Conservation (phyloP, 176 grass and related monocot genomes). For the Avena sativa region DNA sequence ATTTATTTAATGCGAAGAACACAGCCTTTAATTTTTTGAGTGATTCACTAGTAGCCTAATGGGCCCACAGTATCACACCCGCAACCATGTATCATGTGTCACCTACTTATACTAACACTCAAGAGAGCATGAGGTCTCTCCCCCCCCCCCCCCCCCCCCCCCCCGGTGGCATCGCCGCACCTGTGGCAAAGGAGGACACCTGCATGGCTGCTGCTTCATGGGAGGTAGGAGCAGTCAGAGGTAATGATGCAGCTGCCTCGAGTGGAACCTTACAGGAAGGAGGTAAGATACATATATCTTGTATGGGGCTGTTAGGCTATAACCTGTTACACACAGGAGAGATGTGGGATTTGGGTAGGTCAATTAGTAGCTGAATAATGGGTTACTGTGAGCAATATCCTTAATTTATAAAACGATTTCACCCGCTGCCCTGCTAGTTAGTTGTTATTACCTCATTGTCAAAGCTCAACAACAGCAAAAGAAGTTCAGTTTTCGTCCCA, state of each 20-base stretch:
- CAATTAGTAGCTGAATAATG: neutral
- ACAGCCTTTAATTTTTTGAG: neutral
- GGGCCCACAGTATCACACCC: slow-evolving; percentile 6
- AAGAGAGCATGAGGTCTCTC: neutral
- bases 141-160: too few relatives aligned
- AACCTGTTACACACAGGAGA: neutral
- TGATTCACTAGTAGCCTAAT: neutral
- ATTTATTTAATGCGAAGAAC: neutral
- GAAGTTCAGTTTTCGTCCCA: neutral
- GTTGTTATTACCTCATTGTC: neutral
- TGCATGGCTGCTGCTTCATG: neutral
- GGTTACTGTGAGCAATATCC: neutral
- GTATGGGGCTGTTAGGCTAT: neutral
- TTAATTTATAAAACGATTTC: neutral
- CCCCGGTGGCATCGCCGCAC: neutral
- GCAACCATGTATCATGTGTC: neutral
- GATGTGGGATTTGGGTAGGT: neutral
- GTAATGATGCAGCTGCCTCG: neutral
- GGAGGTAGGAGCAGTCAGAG: neutral
- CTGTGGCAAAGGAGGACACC: neutral
- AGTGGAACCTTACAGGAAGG: neutral
- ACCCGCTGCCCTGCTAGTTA: neutral
- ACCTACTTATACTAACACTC: slow-evolving; percentile 1
- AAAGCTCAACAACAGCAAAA: neutral
- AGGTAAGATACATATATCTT: slow-evolving; percentile 27